phyloP scores from a whole-genome alignment of 1,284 basidiomycete genomes.

The Wolfiporia cocos region DNA sequence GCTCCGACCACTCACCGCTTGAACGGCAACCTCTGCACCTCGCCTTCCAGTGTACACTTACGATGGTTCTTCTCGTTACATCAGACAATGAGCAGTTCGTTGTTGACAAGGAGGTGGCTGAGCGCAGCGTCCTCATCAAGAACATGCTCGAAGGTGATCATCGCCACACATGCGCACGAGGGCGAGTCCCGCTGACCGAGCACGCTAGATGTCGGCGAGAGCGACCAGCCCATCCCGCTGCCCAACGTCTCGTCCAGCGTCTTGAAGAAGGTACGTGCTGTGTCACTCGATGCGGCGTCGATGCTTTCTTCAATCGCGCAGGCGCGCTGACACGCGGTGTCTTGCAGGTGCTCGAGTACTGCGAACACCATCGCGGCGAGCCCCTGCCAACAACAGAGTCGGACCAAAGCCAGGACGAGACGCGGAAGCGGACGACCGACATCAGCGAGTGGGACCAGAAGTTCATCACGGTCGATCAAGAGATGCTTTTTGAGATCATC shows the following conservation, averaged over 20 bases:
- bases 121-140: constrained; percentile 95
- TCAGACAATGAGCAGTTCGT: constrained; percentile 96
- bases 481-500: constrained; percentile 99
- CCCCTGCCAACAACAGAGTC: constrained; percentile 86
- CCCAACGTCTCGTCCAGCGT: constrained; percentile 97
- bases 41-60: constrained; percentile 1
- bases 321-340: constrained; percentile 7
- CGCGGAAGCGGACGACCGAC: constrained; percentile 95
- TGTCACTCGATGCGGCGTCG: constrained; percentile 5
- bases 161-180: constrained; percentile 5
- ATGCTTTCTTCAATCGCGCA: neutral
- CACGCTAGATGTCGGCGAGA: constrained; percentile 82
- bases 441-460: constrained; percentile 99
- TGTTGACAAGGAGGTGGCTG: constrained; percentile 92
- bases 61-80: constrained; percentile 79
- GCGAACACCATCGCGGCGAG: constrained; percentile 97
- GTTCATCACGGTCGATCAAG: constrained; percentile 95
- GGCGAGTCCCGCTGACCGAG: constrained; percentile 1
- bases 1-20: too few relatives aligned
- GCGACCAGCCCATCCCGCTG: constrained; percentile 90
- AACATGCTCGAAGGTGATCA: constrained; percentile 95
- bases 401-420: constrained; percentile 82
- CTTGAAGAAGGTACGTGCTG: constrained; percentile 77
- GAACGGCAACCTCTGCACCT: neutral
- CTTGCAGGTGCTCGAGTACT: constrained; percentile 92